phyloP scores from a whole-genome alignment of 768 basidiomycete genomes.

The Pleurotus salmoneostramineus region DNA sequence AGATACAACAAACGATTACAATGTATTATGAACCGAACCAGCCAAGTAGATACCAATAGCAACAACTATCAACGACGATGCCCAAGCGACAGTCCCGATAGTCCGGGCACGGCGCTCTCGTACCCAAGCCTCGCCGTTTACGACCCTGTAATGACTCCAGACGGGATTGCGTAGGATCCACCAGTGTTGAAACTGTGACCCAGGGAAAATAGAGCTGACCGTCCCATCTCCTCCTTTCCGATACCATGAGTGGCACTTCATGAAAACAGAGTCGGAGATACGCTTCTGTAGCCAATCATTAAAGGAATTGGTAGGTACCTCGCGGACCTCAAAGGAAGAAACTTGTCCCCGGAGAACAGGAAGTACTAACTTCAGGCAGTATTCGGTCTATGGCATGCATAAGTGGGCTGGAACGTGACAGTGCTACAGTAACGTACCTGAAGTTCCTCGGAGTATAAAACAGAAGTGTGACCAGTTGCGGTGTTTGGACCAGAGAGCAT shows the following conservation, averaged over 20 bases:
- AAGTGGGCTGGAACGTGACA: too few relatives aligned
- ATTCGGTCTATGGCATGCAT: conserved; percentile 27
- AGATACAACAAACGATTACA: neutral
- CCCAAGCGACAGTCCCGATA: neutral
- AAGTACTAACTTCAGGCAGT: conserved; percentile 35
- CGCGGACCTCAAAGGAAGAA: conserved; percentile 30
- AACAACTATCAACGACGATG: neutral
- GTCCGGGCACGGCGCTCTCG: neutral
- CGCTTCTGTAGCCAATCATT: conserved; percentile 33
- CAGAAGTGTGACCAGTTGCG: conserved; percentile 38
- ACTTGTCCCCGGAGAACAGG: conserved; percentile 32
- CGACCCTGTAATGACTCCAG: conserved; percentile 28
- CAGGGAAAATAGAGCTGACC: conserved; percentile 26
- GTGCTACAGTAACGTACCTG: conserved; percentile 23
- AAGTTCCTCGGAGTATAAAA: conserved; percentile 38
- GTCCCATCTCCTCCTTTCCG: conserved; percentile 23
- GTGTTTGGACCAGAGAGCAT: conserved; percentile 39
- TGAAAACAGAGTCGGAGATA: conserved; percentile 28
- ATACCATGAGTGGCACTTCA: conserved; percentile 31
- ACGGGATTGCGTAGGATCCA: conserved; percentile 26
- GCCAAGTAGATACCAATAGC: neutral
- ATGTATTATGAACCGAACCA: neutral
- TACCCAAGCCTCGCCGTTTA: conserved; percentile 7
- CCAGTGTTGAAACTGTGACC: conserved; percentile 27
- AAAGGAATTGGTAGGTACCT: conserved; percentile 31